Percentiles rank a stretch among this genome's conserved stretches.
Evolutionary conservation across 1,139 yeast species (phyloP).

Genomic region (Eremothecium cymbalariae): DNA sequence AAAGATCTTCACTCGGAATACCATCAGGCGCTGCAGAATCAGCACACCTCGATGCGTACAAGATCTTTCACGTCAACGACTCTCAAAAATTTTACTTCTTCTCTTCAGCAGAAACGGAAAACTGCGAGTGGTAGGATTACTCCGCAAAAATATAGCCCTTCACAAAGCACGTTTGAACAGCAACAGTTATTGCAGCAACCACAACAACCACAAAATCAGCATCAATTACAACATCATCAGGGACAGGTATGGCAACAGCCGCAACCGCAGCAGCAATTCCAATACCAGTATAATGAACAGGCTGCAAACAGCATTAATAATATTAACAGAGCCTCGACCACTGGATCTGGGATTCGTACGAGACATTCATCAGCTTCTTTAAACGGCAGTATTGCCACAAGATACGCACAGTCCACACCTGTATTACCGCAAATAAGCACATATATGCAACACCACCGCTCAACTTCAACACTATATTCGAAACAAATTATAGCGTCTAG

Average conservation of each 20-base stretch:
- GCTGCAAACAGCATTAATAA: neutral
- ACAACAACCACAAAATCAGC: slow-evolving; percentile 7
- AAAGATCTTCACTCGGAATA: neutral
- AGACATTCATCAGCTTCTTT: slow-evolving; percentile 33
- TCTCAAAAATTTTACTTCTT: slow-evolving; percentile 29
- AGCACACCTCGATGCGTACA: slow-evolving; percentile 11
- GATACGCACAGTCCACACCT: slow-evolving; percentile 31
- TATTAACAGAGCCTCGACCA: slow-evolving; percentile 12
- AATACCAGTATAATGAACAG: too few species aligned
- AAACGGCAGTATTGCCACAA: slow-evolving; percentile 15
- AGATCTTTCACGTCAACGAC: slow-evolving; percentile 33
- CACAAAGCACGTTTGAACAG: slow-evolving; percentile 18
- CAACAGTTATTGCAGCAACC: slow-evolving; percentile 7
- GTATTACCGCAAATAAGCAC: slow-evolving; percentile 3
- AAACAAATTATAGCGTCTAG: slow-evolving; percentile 25
- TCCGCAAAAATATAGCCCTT: slow-evolving; percentile 37
- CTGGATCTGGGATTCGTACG: slow-evolving; percentile 33
- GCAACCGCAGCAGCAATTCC: too few species aligned
- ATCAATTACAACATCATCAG: slow-evolving; percentile 12
- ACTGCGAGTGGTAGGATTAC: slow-evolving; percentile 37
- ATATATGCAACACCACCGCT: slow-evolving; percentile 18
- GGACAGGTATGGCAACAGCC: too few species aligned
- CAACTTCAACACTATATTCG: slow-evolving; percentile 18
- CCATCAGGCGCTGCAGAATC: neutral
- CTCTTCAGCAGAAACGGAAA: slow-evolving; percentile 30